phyloP scores from a whole-genome alignment of 345 rosid species.

The Odontarrhena argentea region DNA sequence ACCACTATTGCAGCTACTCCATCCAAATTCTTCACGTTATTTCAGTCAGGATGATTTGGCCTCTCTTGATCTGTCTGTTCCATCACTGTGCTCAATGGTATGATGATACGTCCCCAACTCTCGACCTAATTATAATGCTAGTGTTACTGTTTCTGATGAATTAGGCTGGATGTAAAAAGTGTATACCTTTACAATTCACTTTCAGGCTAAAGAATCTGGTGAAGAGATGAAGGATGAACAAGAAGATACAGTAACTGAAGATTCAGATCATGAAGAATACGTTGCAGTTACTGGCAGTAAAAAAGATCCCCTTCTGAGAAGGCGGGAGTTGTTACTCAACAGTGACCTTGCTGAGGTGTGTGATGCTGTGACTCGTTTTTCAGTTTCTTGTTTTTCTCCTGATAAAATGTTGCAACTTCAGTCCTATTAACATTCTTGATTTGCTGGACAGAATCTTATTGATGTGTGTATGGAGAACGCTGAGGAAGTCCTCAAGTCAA shows the following conservation, averaged over 20 bases:
- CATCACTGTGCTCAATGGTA: slow-evolving; percentile 74
- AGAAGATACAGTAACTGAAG: slow-evolving; percentile 37
- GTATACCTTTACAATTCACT: slow-evolving; percentile 1
- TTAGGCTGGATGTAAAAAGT: slow-evolving; percentile 15
- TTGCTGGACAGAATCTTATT: slow-evolving; percentile 67
- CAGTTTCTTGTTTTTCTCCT: slow-evolving; percentile 20
- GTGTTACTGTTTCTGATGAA: slow-evolving; percentile 6
- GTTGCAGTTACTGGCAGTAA: slow-evolving; percentile 56
- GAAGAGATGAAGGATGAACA: slow-evolving; percentile 38
- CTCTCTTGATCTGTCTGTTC: slow-evolving; percentile 60
- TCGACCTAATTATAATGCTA: slow-evolving; percentile 6
- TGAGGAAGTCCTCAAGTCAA: slow-evolving; percentile 69
- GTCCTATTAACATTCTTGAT: slow-evolving; percentile 22
- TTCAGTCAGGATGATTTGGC: slow-evolving; percentile 74
- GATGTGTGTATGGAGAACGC: slow-evolving; percentile 66
- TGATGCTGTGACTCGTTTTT: neutral
- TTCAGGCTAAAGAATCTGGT: slow-evolving; percentile 51
- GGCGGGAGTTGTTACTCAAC: slow-evolving; percentile 71
- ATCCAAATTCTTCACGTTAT: slow-evolving; percentile 76
- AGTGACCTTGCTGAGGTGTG: slow-evolving; percentile 95
- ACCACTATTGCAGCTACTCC: slow-evolving; percentile 75
- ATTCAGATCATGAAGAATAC: slow-evolving; percentile 40
- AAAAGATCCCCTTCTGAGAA: slow-evolving; percentile 73
- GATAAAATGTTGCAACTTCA: slow-evolving; percentile 14
- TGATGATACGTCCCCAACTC: slow-evolving; percentile 27